Conservation (phyloP, 1,284 basidiomycete genomes). For the Ustilago esculenta region DNA sequence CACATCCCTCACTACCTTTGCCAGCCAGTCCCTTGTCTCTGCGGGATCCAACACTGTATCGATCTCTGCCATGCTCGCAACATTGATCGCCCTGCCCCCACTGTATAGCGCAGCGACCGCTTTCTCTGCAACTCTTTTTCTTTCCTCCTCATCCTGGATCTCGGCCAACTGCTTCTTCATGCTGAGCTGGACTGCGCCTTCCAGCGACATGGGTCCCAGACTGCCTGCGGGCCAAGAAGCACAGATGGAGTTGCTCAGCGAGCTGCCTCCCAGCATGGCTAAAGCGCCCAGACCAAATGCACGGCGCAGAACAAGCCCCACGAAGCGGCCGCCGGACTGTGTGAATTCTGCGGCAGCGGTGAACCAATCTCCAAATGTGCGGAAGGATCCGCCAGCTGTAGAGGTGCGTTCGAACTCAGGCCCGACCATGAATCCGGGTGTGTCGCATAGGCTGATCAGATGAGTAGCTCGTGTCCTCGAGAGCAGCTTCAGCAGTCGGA, state of each 20-base stretch:
- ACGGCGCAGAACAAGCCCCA: conserved; percentile 37
- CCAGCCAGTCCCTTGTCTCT: conserved; percentile 48
- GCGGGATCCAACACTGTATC: conserved; percentile 55
- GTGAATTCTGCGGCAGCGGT: conserved; percentile 26
- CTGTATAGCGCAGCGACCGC: conserved; percentile 42
- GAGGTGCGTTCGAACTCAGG: conserved; percentile 31
- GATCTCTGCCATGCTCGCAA: conserved; percentile 46
- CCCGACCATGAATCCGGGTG: conserved; percentile 57
- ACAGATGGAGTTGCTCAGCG: conserved; percentile 34
- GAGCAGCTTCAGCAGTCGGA: conserved; percentile 45
- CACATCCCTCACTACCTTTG: conserved; percentile 7
- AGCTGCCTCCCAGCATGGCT: conserved; percentile 48
- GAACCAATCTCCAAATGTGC: conserved; percentile 52
- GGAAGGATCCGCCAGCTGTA: conserved; percentile 28
- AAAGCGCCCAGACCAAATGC: conserved; percentile 53
- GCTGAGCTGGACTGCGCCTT: conserved; percentile 47
- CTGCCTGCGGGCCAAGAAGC: conserved; percentile 43
- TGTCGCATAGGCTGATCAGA: conserved; percentile 47
- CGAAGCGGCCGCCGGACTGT: conserved; percentile 33
- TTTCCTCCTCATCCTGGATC: conserved; percentile 25
- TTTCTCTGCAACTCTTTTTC: conserved; percentile 16
- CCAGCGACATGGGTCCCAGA: conserved; percentile 46
- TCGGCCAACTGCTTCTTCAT: conserved; percentile 47
- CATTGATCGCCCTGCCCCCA: conserved; percentile 39
- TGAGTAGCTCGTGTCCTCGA: conserved; percentile 32